These are phyloP conservation scores for Graphilbum fragrans DNA, from an alignment of 2,329 filamentous ascomycete genomes.

Conservation along the genomic window DNA sequence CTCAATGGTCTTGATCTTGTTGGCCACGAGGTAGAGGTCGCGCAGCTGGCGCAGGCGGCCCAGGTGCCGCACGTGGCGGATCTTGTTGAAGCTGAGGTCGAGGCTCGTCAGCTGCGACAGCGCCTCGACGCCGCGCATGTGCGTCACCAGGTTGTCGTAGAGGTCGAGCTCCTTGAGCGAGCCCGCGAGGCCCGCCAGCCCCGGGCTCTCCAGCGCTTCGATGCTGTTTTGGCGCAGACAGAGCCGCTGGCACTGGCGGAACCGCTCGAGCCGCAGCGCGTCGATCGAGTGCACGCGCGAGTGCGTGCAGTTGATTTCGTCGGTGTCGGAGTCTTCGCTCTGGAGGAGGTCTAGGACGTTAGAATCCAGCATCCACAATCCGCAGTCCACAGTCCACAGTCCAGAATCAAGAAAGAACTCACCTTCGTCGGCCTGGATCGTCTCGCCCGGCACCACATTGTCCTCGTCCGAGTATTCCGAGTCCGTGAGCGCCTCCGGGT, in stretches of 20 bases:
- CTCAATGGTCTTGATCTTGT: slow-evolving; percentile 84
- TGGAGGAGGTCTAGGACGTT: slow-evolving; percentile 42
- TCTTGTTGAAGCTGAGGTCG: slow-evolving; percentile 97
- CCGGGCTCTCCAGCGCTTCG: slow-evolving; percentile 48
- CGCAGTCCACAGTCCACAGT: background rate
- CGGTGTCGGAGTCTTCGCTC: slow-evolving; percentile 44
- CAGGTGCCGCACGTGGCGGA: slow-evolving; percentile 93
- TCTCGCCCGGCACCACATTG: slow-evolving; percentile 56
- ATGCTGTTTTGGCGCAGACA: slow-evolving; percentile 92
- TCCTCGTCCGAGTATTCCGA: slow-evolving; percentile 70
- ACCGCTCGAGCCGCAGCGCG: slow-evolving; percentile 70
- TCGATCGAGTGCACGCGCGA: slow-evolving; percentile 69
- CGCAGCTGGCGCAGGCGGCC: slow-evolving; percentile 63
- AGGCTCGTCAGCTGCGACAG: slow-evolving; percentile 65
- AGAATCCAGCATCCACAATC: background rate
- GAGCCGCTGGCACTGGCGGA: slow-evolving; percentile 61
- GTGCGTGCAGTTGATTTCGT: slow-evolving; percentile 87
- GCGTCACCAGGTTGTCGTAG: slow-evolving; percentile 90
- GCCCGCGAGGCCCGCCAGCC: slow-evolving; percentile 51
- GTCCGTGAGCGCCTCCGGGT: slow-evolving; percentile 74
- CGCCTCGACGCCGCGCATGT: slow-evolving; percentile 72
- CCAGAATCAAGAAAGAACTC: slow-evolving; percentile 10
- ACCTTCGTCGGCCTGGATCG: slow-evolving; percentile 77
- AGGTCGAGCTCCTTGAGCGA: slow-evolving; percentile 79
- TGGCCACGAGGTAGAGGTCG: slow-evolving; percentile 87